Evolutionary conservation across 2,329 filamentous ascomycete species (phyloP), one percentile per base, ranked within the genome.

Genomic region (Ramularia endophylla): DNA sequence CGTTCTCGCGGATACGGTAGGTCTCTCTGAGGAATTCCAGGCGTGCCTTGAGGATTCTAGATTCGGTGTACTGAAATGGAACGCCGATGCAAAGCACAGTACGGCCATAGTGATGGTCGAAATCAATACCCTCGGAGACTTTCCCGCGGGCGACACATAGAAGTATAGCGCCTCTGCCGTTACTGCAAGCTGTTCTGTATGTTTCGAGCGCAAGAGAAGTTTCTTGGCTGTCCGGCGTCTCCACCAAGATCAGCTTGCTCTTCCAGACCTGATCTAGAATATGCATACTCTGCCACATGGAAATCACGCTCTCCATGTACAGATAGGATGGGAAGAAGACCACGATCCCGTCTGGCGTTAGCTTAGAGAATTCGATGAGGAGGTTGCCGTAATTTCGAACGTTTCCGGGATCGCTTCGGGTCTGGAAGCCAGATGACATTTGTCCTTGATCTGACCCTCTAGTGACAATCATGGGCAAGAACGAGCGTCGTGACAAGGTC

Each of bases 241-340:
- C 92, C 45, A 98, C 92, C 6, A 98, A 75, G 52, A 98, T 95
- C 51, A 98, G 77, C 64, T 98, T 98, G 72, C 95, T 95, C 65
- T 95, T 95, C 92, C 92, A 98, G 22, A 98, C 88, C 61, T 92
- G 85, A 65, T 98, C 92, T 27, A 98, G 72, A 49, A 97, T 95
- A 18, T 88, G 88, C 89, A 97, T 97, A 41, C 87, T 88, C 64
- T 98, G 92, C 92, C 92, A 98, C 81, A 95, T 95, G 62, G 85
- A 90, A 62, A 98, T 95, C 62, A 97, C 97, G 38, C 85, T 92
- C 62, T 98, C 92, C 92, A 98, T 97, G 69, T 98, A 98, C 1
- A 98, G 76, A 57, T 98, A 98, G 0, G 88, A 95, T 0, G 92
- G 94, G 63, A 98, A 98, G 72, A 98, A 98, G 28, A 98, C 92